Percentiles rank a stretch among this genome's conserved stretches.
Conservation (phyloP, 176 grass and related monocot species). For the Miscanthus lutarioriparius region DNA sequence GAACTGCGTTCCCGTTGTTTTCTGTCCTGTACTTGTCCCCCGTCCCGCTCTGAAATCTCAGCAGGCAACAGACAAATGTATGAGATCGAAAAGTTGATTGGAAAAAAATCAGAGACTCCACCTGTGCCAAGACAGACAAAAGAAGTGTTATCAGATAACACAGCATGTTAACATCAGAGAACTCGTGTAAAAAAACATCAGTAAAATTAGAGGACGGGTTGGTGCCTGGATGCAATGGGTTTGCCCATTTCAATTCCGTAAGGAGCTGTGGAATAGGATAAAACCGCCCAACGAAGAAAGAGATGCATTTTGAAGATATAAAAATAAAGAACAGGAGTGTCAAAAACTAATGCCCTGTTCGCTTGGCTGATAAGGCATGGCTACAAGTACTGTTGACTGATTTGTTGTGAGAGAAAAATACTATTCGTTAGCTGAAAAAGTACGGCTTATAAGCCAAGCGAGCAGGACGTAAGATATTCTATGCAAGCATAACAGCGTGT, state of each 20-base stretch:
- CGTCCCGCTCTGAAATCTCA: slow-evolving; percentile 24
- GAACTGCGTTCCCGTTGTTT: slow-evolving; percentile 57
- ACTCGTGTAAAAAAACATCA: neutral
- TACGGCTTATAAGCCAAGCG: too few relatives aligned
- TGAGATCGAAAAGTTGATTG: slow-evolving; percentile 38
- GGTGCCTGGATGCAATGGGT: neutral
- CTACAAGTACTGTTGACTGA: too few relatives aligned
- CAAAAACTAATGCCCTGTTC: too few relatives aligned
- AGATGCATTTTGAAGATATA: neutral
- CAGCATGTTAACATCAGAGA: slow-evolving; percentile 13
- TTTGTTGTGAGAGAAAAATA: too few relatives aligned
- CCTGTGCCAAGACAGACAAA: slow-evolving; percentile 25
- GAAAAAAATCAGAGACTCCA: slow-evolving; percentile 31
- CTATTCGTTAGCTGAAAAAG: too few relatives aligned
- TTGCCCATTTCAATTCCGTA: neutral
- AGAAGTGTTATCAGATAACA: slow-evolving; percentile 12
- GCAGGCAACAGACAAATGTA: slow-evolving; percentile 29
- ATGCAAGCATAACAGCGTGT: too few relatives aligned
- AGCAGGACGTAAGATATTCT: too few relatives aligned
- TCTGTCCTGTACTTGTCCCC: slow-evolving; percentile 30
- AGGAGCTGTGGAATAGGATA: neutral
- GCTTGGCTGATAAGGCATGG: too few relatives aligned
- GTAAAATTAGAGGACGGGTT: neutral
- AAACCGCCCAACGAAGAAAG: neutral
- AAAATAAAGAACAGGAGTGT: neutral